Evolutionary conservation across 129 eudicot species (phyloP).

Genomic region (Flaveria bidentis): DNA sequence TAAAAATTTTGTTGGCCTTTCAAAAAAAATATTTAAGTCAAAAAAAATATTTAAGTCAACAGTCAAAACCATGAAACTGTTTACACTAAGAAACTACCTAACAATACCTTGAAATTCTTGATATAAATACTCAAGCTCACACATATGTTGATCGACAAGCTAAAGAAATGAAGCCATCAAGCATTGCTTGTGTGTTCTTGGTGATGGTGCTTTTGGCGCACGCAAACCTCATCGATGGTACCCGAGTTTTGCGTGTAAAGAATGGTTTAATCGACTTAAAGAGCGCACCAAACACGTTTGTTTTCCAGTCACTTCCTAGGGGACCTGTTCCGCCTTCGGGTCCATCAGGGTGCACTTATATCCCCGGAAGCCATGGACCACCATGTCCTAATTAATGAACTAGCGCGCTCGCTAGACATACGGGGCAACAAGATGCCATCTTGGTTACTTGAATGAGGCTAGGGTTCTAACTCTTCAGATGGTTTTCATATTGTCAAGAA

Average conservation of each 20-base stretch:
- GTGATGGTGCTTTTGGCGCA: conserved; percentile 25
- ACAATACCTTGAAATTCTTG: not conserved
- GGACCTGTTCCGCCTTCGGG: conserved; percentile 66
- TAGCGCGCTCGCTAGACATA: not conserved
- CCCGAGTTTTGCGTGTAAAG: conserved; percentile 34
- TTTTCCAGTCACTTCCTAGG: conserved; percentile 52
- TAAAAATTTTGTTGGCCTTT: no score
- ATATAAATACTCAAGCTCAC: conserved; percentile 16
- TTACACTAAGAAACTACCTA: conserved; percentile 29
- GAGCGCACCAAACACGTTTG: conserved; percentile 10
- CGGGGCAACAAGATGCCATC: not conserved
- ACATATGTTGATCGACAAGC: conserved; percentile 1
- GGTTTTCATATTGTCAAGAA: conserved; percentile 7
- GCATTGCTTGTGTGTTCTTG: conserved; percentile 27
- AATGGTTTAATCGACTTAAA: not conserved
- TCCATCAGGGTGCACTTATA: conserved; percentile 61
- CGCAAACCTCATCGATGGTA: conserved; percentile 22
- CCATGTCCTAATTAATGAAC: conserved; percentile 37
- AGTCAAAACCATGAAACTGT: conserved; percentile 25
- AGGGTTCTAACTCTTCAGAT: not conserved
- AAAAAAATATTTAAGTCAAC: conserved; percentile 23
- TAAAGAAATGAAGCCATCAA: conserved; percentile 37
- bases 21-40: no score
- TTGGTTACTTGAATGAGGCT: not conserved
- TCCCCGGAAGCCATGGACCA: conserved; percentile 49